Conservation (phyloP, 495 filamentous ascomycete species). For the Rhizodiscina lignyota region DNA sequence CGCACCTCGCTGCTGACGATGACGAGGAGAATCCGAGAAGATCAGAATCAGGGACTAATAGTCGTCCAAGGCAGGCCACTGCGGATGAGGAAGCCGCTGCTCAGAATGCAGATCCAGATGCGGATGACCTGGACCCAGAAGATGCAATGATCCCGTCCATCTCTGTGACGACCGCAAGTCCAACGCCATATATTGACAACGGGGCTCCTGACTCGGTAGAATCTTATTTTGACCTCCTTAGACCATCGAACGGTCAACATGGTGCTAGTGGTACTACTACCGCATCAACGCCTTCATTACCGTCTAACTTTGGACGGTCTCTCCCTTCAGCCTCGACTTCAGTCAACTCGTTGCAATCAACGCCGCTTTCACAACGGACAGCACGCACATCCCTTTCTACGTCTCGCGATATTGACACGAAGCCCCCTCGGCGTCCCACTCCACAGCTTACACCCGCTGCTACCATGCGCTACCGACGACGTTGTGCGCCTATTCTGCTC, state of each 20-base stretch:
- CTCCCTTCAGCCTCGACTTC: too few relatives aligned
- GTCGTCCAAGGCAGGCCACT: background rate
- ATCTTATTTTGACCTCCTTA: too few relatives aligned
- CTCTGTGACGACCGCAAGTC: too few relatives aligned
- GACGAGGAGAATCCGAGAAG: too few relatives aligned
- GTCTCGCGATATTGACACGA: background rate
- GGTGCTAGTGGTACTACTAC: too few relatives aligned
- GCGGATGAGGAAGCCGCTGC: background rate
- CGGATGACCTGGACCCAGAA: slow-evolving; percentile 13
- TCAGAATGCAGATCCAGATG: slow-evolving; percentile 7
- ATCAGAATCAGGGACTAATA: too few relatives aligned
- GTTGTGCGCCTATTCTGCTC: slow-evolving; percentile 19
- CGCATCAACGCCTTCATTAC: too few relatives aligned
- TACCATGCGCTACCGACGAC: slow-evolving; percentile 19
- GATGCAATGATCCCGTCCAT: slow-evolving; percentile 12
- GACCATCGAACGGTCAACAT: too few relatives aligned
- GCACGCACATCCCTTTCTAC: background rate
- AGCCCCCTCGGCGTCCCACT: background rate
- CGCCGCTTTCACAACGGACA: background rate
- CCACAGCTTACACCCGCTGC: background rate
- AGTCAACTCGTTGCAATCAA: too few relatives aligned
- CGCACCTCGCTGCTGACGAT: slow-evolving; percentile 10
- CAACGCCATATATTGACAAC: too few relatives aligned
- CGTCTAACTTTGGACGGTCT: too few relatives aligned
- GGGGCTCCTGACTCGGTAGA: background rate